phyloP scores from a whole-genome alignment of 208 protist genomes.

The Naegleria lovaniensis region DNA sequence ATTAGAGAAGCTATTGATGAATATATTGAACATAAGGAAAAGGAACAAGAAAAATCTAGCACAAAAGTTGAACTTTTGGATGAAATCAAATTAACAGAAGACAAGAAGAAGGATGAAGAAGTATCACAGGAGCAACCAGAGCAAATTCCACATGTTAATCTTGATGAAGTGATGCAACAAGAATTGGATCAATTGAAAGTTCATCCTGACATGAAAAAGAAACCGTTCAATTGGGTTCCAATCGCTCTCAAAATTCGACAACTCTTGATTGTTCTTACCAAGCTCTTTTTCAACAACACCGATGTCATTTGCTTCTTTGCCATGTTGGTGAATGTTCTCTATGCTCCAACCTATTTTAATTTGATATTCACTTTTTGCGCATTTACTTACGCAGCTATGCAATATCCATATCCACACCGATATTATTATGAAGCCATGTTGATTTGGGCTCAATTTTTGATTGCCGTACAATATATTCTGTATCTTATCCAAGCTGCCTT shows the following conservation, averaged over 20 bases:
- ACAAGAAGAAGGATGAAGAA: background rate
- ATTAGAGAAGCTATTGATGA: background rate
- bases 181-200: background rate
- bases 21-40: constrained; percentile 1
- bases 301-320: background rate
- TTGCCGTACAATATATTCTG: constrained; percentile 14
- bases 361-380: background rate
- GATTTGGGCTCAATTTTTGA: background rate
- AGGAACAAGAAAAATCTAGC: background rate
- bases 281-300: background rate
- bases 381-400: background rate
- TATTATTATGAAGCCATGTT: background rate
- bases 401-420: constrained; percentile 16
- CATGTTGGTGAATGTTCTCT: background rate
- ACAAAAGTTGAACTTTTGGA: background rate
- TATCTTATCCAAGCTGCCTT: background rate
- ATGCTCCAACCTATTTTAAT: background rate
- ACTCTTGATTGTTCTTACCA: background rate
- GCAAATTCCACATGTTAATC: background rate
- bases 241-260: background rate
- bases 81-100: background rate
- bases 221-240: background rate
- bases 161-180: background rate
- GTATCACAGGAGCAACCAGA: background rate
- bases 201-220: background rate